Conservation (phyloP, 345 rosid genomes). For the Rhodomyrtus tomentosa region DNA sequence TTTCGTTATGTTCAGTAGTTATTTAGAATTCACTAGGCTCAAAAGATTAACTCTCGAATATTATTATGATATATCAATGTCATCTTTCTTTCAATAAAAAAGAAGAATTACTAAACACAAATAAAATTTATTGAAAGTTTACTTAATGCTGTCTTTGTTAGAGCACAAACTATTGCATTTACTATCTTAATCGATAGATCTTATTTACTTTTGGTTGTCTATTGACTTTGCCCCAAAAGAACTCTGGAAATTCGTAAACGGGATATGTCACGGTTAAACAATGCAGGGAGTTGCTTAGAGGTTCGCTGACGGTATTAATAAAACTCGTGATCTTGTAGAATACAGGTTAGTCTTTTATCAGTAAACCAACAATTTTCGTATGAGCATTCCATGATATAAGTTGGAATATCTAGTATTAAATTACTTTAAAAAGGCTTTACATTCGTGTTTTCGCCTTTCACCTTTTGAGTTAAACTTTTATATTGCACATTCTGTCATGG, state of each 20-base stretch:
- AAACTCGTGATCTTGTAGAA: neutral
- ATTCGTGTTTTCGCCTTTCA: neutral
- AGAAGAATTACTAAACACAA: neutral
- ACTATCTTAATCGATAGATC: neutral
- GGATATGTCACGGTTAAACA: neutral
- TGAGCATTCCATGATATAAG: neutral
- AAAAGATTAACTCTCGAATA: no score
- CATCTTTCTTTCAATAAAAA: no score
- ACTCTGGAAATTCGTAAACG: neutral
- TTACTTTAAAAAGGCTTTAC: neutral
- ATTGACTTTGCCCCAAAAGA: neutral
- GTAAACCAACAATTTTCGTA: neutral
- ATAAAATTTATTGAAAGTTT: neutral
- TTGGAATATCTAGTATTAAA: neutral
- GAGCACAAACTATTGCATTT: neutral
- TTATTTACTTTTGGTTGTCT: neutral
- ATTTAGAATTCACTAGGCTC: no score
- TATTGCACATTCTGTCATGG: neutral
- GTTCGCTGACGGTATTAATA: neutral
- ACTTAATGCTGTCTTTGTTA: neutral
- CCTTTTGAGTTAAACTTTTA: neutral
- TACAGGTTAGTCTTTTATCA: neutral
- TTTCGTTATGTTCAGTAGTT: no score
- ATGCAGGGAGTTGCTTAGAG: neutral
- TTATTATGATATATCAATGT: no score